Conservation (phyloP, 2,329 filamentous ascomycete species). For the Periconia sp. region DNA sequence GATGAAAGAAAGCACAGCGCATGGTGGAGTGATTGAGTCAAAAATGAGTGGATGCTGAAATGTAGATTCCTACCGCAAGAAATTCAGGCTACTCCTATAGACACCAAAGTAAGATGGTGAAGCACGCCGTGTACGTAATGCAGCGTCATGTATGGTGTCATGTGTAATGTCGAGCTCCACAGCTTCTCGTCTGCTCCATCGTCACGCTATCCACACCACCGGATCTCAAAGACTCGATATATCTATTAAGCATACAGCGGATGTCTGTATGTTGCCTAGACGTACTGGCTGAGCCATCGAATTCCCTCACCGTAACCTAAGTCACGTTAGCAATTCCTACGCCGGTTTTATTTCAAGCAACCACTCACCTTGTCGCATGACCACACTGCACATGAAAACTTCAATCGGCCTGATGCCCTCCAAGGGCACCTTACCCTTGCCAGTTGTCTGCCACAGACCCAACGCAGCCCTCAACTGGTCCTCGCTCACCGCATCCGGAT, state of each 20-base stretch:
- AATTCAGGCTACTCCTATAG: slow-evolving; percentile 10
- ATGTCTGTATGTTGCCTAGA: slow-evolving; percentile 33
- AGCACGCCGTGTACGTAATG: too few relatives aligned
- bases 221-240: too few relatives aligned
- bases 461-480: slow-evolving; percentile 92
- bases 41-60: background rate
- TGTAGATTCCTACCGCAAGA: slow-evolving; percentile 8
- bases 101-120: too few relatives aligned
- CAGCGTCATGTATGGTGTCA: too few relatives aligned
- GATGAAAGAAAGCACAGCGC: background rate
- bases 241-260: too few relatives aligned
- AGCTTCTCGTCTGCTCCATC: too few relatives aligned
- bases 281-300: slow-evolving; percentile 51
- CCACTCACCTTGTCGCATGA: slow-evolving; percentile 79
- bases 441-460: slow-evolving; percentile 77
- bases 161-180: too few relatives aligned
- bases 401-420: slow-evolving; percentile 68
- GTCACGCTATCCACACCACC: too few relatives aligned
- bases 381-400: slow-evolving; percentile 97
- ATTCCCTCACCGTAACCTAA: slow-evolving; percentile 48
- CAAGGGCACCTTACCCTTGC: slow-evolving; percentile 46
- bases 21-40: background rate
- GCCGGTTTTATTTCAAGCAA: slow-evolving; percentile 67
- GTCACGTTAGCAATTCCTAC: slow-evolving; percentile 38
- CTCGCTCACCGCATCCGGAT: slow-evolving; percentile 93